phyloP scores from a whole-genome alignment of 768 basidiomycete species.

The Xerocomellus amylosporus region DNA sequence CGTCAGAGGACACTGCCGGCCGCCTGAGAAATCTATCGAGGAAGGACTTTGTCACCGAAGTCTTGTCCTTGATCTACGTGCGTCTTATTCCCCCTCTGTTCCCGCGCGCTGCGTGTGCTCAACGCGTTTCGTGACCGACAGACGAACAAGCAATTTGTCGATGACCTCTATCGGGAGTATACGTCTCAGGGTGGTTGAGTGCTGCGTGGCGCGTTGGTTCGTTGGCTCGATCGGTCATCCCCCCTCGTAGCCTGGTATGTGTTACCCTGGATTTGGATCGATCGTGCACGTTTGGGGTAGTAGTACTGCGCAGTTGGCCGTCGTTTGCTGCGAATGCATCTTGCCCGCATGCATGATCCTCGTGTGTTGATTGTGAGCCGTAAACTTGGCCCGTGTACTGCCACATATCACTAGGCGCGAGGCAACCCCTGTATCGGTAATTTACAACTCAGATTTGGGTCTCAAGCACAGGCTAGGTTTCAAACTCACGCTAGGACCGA shows the following conservation, averaged over 20 bases:
- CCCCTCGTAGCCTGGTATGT: not conserved
- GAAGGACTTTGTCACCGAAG: conserved; percentile 58
- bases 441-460: too few relatives aligned
- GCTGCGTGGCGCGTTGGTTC: not conserved
- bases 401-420: too few relatives aligned
- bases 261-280: conserved; percentile 1
- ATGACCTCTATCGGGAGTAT: conserved; percentile 58
- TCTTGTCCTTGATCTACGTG: conserved; percentile 61
- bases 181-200: conserved; percentile 18
- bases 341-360: not conserved
- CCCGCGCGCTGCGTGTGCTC: not conserved
- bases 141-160: conserved; percentile 67
- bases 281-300: conserved; percentile 2
- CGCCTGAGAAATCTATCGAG: conserved; percentile 36
- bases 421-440: too few relatives aligned
- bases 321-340: conserved; percentile 10
- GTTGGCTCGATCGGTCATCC: not conserved
- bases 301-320: conserved; percentile 5
- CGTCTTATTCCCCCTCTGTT: conserved; percentile 20
- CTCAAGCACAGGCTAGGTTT: too few relatives aligned
- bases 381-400: too few relatives aligned
- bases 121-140: conserved; percentile 22
- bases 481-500: too few relatives aligned
- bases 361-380: not conserved
- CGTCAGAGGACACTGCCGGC: conserved; percentile 14